Evolutionary conservation across 257 asterid genomes (phyloP), one percentile per base, ranked within the genome.

Genomic region (Salvia miltiorrhiza): DNA sequence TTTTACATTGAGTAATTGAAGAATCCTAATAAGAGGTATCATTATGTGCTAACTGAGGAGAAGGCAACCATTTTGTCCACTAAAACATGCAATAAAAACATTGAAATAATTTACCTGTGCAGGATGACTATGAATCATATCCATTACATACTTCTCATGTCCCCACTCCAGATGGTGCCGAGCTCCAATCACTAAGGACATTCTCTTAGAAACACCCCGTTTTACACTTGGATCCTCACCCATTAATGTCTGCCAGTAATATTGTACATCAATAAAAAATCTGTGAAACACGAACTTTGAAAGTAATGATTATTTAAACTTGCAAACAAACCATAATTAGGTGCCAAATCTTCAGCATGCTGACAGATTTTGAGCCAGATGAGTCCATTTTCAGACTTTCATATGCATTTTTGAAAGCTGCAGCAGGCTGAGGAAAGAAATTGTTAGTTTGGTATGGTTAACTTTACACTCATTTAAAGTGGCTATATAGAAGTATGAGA

Each of bases 161-260:
- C 99, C 99, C 97, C 90, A 89, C 71, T 94, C 97, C 63, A 94
- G 95, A 80, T 91, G 97, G 65, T 82, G 90, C 67, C 99, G 81
- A 7, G 97, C 97, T 74, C 97, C 97, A 76, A 89, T 76, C 59
- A 91, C 89, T 47, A 94, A 73, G 30, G 96, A 86, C 93, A 91
- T 89, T 73, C 79, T 87, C 73, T 73, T 86, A 37, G 97, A 82
- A 71, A 81, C 75, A 76, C 78, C 79, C 21, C 72, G 82, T 53
- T 67, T 84, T 48, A 72, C 65, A 73, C 77, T 57, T 74, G 85
- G 70, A 74, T 86, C 93, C 82, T 89, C 99, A 56, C 88, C 93
- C 88, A 78, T 79, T 78, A 93, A 71, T 37, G 83, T 67, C 99
- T 94, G 86, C 77, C 65, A 67, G 63, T 49, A 73, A 66, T 40